phyloP scores from a whole-genome alignment of 192 early-diverging fungal species.

The Mortierella hygrophila region DNA sequence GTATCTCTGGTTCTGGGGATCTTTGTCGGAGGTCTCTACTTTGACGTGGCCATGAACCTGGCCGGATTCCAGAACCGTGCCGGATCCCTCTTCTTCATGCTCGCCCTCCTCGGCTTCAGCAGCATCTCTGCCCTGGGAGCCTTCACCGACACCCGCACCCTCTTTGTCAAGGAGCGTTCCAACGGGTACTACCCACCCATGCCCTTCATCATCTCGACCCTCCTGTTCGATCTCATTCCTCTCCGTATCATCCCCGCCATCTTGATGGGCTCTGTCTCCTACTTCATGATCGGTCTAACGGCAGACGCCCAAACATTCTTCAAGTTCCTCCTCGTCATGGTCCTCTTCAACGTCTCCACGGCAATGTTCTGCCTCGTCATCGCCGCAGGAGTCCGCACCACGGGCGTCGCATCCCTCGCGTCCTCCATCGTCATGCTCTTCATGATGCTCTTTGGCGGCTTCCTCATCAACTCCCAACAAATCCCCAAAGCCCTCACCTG shows the following conservation, averaged over 20 bases:
- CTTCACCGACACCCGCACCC: slow-evolving; percentile 58
- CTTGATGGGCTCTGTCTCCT: slow-evolving; percentile 73
- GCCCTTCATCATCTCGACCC: slow-evolving; percentile 67
- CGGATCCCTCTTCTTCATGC: slow-evolving; percentile 77
- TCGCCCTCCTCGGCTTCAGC: slow-evolving; percentile 78
- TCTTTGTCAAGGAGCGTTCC: slow-evolving; percentile 65
- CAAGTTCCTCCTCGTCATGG: slow-evolving; percentile 71
- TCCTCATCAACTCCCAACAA: slow-evolving; percentile 78
- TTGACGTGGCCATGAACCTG: slow-evolving; percentile 63
- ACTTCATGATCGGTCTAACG: slow-evolving; percentile 79
- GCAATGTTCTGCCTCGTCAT: slow-evolving; percentile 72
- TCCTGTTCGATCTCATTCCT: slow-evolving; percentile 80
- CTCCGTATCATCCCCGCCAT: slow-evolving; percentile 75
- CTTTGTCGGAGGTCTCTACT: slow-evolving; percentile 79
- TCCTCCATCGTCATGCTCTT: slow-evolving; percentile 77
- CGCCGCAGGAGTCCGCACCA: slow-evolving; percentile 66
- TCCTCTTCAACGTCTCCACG: slow-evolving; percentile 74
- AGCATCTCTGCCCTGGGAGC: slow-evolving; percentile 72
- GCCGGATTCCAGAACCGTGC: slow-evolving; percentile 84
- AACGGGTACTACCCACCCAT: slow-evolving; percentile 64
- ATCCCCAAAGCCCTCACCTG: slow-evolving; percentile 71
- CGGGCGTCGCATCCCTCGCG: slow-evolving; percentile 72
- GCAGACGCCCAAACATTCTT: slow-evolving; percentile 59
- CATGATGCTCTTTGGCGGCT: slow-evolving; percentile 83
- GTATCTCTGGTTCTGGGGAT: slow-evolving; percentile 68